phyloP scores from a whole-genome alignment of 345 rosid species.

The Erysimum cheiranthoides region DNA sequence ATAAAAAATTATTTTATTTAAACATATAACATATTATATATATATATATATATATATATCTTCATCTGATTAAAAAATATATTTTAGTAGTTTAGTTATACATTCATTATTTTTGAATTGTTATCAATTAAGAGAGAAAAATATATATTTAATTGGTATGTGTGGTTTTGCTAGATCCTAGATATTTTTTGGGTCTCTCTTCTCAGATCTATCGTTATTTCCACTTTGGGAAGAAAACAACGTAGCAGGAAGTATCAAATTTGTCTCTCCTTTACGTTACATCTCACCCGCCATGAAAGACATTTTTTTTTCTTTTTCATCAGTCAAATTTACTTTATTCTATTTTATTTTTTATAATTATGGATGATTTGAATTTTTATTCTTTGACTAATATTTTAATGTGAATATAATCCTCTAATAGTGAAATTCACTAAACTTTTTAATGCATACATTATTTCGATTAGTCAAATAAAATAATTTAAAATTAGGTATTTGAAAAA shows the following conservation, averaged over 20 bases:
- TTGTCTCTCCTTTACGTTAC: conserved; percentile 14
- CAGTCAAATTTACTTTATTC: not conserved
- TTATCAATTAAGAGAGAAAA: not conserved
- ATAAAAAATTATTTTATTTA: too few relatives aligned
- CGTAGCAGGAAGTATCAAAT: conserved; percentile 23
- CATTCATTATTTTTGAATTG: not conserved
- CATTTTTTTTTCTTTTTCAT: not conserved
- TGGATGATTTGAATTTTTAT: too few relatives aligned
- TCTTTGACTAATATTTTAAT: too few relatives aligned
- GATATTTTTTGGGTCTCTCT: conserved; percentile 15
- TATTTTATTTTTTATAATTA: too few relatives aligned
- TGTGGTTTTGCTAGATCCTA: conserved; percentile 27
- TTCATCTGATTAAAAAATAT: not conserved
- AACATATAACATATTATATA: not conserved
- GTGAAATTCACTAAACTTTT: too few relatives aligned
- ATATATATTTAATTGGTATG: not conserved
- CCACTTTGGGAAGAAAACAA: conserved; percentile 31
- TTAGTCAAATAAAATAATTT: too few relatives aligned
- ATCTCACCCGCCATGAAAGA: not conserved
- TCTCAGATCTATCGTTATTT: conserved; percentile 28
- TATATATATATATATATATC: not conserved
- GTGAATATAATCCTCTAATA: too few relatives aligned
- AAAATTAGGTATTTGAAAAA: too few relatives aligned
- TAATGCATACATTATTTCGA: too few relatives aligned
- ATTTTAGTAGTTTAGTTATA: too few relatives aligned